Evolutionary conservation across 768 basidiomycete genomes (phyloP).

Genomic region (Pulveroboletus sp.): DNA sequence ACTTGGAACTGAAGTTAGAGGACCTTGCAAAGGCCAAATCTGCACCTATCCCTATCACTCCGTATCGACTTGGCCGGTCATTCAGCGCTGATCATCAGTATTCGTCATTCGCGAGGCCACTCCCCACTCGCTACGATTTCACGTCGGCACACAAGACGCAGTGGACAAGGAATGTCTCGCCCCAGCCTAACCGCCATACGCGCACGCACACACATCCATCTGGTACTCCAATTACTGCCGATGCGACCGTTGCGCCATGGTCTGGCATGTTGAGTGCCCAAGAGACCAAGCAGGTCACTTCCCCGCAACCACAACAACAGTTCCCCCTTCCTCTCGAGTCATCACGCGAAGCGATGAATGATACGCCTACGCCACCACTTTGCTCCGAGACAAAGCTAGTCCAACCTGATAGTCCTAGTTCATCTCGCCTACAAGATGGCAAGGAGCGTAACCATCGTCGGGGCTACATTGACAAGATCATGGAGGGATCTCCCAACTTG

Average conservation of each 20-base stretch:
- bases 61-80: slow-evolving; percentile 18
- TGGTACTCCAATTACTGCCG: slow-evolving; percentile 34
- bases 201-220: slow-evolving; percentile 50
- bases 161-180: slow-evolving; percentile 6
- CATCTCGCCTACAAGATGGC: slow-evolving; percentile 8
- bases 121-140: slow-evolving; percentile 57
- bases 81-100: slow-evolving; percentile 26
- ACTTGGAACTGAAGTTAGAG: slow-evolving; percentile 64
- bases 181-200: slow-evolving; percentile 18
- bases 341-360: slow-evolving; percentile 9
- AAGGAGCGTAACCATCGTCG: slow-evolving; percentile 49
- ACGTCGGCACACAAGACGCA: slow-evolving; percentile 45
- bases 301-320: not conserved
- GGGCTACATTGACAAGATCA: slow-evolving; percentile 47
- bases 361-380: slow-evolving; percentile 5
- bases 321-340: slow-evolving; percentile 21
- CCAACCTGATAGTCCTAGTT: slow-evolving; percentile 8
- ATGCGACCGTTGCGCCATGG: slow-evolving; percentile 38
- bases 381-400: slow-evolving; percentile 9
- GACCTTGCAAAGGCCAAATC: slow-evolving; percentile 44
- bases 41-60: slow-evolving; percentile 11
- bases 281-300: not conserved
- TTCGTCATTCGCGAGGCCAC: slow-evolving; percentile 31
- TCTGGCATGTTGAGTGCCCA: slow-evolving; percentile 8
- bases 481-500: slow-evolving; percentile 29